phyloP scores from a whole-genome alignment of 176 grass and related monocot species.

The Eragrostis nindensis region DNA sequence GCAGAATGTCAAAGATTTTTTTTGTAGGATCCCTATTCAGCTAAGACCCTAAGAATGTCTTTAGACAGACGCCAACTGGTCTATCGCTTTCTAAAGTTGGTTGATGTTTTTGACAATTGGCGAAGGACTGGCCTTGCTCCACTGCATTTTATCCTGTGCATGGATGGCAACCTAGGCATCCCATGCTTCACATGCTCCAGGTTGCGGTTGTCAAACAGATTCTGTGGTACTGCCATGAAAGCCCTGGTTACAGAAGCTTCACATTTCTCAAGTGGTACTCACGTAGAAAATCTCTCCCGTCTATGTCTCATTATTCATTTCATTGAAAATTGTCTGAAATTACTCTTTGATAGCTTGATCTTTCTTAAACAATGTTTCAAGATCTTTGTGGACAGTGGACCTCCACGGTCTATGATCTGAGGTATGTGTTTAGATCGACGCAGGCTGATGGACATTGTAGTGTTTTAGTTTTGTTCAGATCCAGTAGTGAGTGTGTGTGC shows the following conservation, averaged over 20 bases:
- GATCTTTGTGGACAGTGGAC: no score
- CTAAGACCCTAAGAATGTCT: slow-evolving; percentile 10
- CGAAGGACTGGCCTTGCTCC: not conserved
- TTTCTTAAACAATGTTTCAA: not conserved
- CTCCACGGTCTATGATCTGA: no score
- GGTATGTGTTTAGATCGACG: no score
- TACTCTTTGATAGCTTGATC: not conserved
- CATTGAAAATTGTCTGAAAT: not conserved
- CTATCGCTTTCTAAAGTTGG: slow-evolving; percentile 27
- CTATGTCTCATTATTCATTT: not conserved
- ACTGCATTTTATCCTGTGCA: slow-evolving; percentile 5
- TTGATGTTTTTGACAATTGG: slow-evolving; percentile 18
- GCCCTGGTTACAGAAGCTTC: not conserved
- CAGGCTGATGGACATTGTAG: no score
- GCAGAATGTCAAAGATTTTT: slow-evolving; percentile 3
- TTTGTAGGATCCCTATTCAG: not conserved
- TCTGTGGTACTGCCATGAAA: not conserved
- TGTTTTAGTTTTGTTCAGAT: no score
- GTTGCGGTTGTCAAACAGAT: not conserved
- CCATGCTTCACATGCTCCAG: slow-evolving; percentile 43
- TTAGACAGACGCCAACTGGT: not conserved
- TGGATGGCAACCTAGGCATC: not conserved
- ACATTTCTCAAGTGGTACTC: not conserved
- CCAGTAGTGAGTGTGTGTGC: no score
- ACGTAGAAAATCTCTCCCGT: not conserved